Conservation (phyloP, 495 filamentous ascomycete genomes). For the Hypomontagnella submonticulosa region DNA sequence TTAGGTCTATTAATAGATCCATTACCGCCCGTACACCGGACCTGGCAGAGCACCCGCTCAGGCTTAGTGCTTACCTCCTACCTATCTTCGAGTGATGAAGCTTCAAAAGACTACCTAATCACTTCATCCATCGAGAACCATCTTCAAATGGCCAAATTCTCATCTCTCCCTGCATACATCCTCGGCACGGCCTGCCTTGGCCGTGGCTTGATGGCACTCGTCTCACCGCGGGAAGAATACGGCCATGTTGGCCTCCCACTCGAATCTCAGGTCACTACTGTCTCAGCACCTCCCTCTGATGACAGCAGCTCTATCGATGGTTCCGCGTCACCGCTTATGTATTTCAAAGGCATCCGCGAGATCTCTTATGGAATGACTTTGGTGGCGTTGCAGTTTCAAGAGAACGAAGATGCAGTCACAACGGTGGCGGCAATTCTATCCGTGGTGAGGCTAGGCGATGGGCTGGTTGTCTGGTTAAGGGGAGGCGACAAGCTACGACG, state of each 20-base stretch:
- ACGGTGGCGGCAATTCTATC: constrained; percentile 28
- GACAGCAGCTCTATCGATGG: background rate
- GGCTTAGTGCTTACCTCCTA: too few relatives aligned
- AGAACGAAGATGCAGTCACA: constrained; percentile 15
- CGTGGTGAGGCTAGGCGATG: constrained; percentile 28
- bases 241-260: constrained; percentile 22
- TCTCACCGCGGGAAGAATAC: constrained; percentile 26
- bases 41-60: too few relatives aligned
- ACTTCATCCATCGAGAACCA: too few relatives aligned
- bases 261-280: background rate
- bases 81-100: too few relatives aligned
- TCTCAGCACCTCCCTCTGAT: background rate
- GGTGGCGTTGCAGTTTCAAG: constrained; percentile 20
- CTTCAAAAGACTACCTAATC: too few relatives aligned
- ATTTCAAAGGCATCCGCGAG: constrained; percentile 37
- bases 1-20: too few relatives aligned
- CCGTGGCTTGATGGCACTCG: constrained; percentile 21
- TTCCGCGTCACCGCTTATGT: constrained; percentile 31
- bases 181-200: constrained; percentile 26
- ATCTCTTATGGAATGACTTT: constrained; percentile 22
- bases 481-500: constrained; percentile 21
- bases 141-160: constrained; percentile 13
- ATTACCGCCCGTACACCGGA: too few relatives aligned
- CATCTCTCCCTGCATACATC: constrained; percentile 15
- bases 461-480: constrained; percentile 29